Evolutionary conservation across 805 yeast genomes (phyloP).

Genomic region (Wickerhamiella sergipiensis): DNA sequence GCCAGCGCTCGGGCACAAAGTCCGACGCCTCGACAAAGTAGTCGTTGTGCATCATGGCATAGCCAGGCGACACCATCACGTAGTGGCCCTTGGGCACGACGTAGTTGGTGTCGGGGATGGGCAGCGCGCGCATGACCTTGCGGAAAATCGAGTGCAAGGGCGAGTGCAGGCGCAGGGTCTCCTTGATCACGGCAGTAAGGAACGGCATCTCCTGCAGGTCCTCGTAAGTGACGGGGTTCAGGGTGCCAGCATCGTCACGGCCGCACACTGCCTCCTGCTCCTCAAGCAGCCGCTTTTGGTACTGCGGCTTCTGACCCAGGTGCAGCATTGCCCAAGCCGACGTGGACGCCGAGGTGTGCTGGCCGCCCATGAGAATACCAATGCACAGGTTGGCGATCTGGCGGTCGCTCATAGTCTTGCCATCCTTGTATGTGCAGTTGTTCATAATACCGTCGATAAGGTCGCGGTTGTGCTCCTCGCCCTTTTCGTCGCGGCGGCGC

Average conservation of each 20-base stretch:
- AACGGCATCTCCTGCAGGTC: conserved; percentile 69
- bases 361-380: conserved; percentile 98
- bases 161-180: conserved; percentile 89
- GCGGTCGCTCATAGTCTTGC: conserved; percentile 84
- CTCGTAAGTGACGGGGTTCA: conserved; percentile 61
- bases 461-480: conserved; percentile 75
- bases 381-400: conserved; percentile 88
- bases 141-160: conserved; percentile 95
- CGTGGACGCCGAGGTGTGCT: conserved; percentile 93
- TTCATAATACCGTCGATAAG: conserved; percentile 79
- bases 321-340: conserved; percentile 91
- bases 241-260: conserved; percentile 22
- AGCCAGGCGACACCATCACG: conserved; percentile 90
- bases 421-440: conserved; percentile 79
- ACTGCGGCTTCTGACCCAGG: conserved; percentile 71
- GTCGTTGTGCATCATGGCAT: conserved; percentile 58
- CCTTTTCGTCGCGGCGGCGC: conserved; percentile 37
- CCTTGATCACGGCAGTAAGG: conserved; percentile 73
- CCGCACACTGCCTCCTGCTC: conserved; percentile 58
- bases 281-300: conserved; percentile 66
- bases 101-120: conserved; percentile 64
- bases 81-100: conserved; percentile 83
- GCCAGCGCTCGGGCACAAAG: conserved; percentile 87
- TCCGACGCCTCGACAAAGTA: conserved; percentile 65
- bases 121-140: conserved; percentile 64